A percentile compares a stretch with the other conserved stretches of the same genome.
These are phyloP conservation scores for Jackrogersella minutella DNA, from an alignment of 495 filamentous ascomycete species.

Conservation along the genomic window DNA sequence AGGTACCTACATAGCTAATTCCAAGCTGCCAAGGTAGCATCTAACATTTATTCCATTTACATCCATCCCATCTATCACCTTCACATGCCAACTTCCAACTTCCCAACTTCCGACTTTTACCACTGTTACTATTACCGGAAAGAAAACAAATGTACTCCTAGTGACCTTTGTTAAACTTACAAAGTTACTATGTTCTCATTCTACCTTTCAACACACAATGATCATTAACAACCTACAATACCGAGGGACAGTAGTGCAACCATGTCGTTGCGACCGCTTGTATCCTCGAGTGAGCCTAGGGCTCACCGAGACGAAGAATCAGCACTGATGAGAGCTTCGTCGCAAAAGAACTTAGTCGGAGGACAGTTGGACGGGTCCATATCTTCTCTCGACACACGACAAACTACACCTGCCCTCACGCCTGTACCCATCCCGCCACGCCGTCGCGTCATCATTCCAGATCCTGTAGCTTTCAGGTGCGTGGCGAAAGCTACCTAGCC, in stretches of 20 bases:
- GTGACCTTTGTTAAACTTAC: slow-evolving; percentile 9
- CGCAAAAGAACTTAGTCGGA: slow-evolving; percentile 12
- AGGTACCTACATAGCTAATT: slow-evolving; percentile 5
- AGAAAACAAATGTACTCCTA: neutral
- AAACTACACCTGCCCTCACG: slow-evolving; percentile 15
- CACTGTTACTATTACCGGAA: too few relatives aligned
- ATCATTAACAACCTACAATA: slow-evolving; percentile 21
- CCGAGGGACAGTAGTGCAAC: slow-evolving; percentile 35
- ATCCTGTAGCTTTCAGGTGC: slow-evolving; percentile 74
- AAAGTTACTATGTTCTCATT: slow-evolving; percentile 22
- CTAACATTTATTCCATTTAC: too few relatives aligned
- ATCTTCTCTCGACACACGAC: slow-evolving; percentile 26
- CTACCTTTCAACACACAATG: slow-evolving; percentile 26
- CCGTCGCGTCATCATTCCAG: slow-evolving; percentile 71
- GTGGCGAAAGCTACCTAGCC: slow-evolving; percentile 10
- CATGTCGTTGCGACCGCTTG: slow-evolving; percentile 44
- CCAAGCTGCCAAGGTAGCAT: neutral
- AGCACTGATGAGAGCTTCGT: slow-evolving; percentile 17
- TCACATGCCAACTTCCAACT: slow-evolving; percentile 36
- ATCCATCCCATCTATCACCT: too few relatives aligned
- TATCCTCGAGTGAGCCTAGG: slow-evolving; percentile 38
- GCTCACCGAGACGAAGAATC: slow-evolving; percentile 33
- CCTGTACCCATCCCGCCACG: slow-evolving; percentile 39
- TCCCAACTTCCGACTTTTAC: neutral
- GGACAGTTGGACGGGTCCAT: slow-evolving; percentile 22